Evolutionary conservation across 805 yeast species (phyloP).

Genomic region (Candida lessepsii): DNA sequence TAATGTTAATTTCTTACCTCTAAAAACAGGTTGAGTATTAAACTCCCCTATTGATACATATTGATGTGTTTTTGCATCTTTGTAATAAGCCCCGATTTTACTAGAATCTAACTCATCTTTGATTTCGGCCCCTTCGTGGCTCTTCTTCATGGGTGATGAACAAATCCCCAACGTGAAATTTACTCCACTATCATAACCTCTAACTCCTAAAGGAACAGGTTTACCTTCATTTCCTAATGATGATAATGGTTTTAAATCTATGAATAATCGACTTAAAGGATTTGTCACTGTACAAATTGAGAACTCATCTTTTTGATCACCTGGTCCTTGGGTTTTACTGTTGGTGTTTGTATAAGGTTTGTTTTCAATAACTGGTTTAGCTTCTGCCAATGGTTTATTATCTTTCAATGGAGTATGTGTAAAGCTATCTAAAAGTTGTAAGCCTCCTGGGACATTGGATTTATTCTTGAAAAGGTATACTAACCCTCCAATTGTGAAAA

Average conservation of each 20-base stretch:
- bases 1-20: conserved; percentile 69
- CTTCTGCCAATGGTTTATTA: neutral
- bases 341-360: neutral
- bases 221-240: conserved; percentile 47
- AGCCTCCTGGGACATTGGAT: conserved; percentile 1
- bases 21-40: conserved; percentile 58
- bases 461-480: conserved; percentile 10
- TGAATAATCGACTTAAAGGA: conserved; percentile 46
- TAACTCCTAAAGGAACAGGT: conserved; percentile 58
- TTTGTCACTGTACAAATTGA: conserved; percentile 38
- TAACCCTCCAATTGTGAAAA: conserved; percentile 5
- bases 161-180: conserved; percentile 62
- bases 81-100: conserved; percentile 42
- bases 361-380: conserved; percentile 1
- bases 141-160: conserved; percentile 45
- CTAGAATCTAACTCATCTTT: conserved; percentile 43
- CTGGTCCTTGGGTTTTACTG: neutral
- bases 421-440: neutral
- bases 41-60: conserved; percentile 54
- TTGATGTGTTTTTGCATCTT: conserved; percentile 34
- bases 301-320: neutral
- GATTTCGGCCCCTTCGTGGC: conserved; percentile 40
- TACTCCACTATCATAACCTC: conserved; percentile 64
- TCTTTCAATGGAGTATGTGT: conserved; percentile 2
- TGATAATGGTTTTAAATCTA: conserved; percentile 51